These are phyloP conservation scores for Xylaria sp. DNA, from an alignment of 2,329 filamentous ascomycete genomes.

Conservation along the genomic window DNA sequence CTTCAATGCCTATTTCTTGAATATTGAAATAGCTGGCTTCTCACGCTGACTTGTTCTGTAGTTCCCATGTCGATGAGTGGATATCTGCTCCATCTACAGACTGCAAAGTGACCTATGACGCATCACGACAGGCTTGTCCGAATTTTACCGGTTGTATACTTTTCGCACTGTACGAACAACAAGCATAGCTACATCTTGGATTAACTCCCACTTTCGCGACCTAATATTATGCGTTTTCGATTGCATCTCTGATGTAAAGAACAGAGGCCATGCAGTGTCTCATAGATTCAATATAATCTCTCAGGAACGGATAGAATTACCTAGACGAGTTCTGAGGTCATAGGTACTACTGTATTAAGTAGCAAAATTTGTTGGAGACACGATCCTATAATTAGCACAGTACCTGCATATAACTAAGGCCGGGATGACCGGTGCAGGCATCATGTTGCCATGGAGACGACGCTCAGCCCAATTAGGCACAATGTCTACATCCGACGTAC, in stretches of 20 bases:
- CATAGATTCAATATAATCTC: neutral
- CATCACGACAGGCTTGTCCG: neutral
- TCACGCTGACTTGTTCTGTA: neutral
- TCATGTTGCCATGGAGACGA: constrained; percentile 47
- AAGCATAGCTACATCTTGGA: neutral
- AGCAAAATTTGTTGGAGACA: neutral
- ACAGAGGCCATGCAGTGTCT: neutral
- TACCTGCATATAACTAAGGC: constrained; percentile 28
- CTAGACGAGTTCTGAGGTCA: neutral
- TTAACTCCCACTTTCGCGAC: neutral
- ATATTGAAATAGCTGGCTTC: neutral
- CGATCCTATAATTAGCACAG: constrained; percentile 32
- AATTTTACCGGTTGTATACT: neutral
- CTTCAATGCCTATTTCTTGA: neutral
- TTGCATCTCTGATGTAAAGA: too few species aligned
- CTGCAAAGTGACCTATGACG: neutral
- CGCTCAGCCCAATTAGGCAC: constrained; percentile 27
- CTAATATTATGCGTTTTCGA: neutral
- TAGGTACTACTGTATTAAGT: neutral
- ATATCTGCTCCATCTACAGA: neutral
- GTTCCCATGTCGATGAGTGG: neutral
- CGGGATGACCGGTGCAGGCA: constrained; percentile 4
- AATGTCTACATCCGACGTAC: constrained; percentile 27
- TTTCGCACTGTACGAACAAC: constrained; percentile 13
- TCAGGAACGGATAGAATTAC: neutral